These are phyloP conservation scores for Quercus lobata DNA, from an alignment of 331 rosid genomes.

Conservation along the genomic window DNA sequence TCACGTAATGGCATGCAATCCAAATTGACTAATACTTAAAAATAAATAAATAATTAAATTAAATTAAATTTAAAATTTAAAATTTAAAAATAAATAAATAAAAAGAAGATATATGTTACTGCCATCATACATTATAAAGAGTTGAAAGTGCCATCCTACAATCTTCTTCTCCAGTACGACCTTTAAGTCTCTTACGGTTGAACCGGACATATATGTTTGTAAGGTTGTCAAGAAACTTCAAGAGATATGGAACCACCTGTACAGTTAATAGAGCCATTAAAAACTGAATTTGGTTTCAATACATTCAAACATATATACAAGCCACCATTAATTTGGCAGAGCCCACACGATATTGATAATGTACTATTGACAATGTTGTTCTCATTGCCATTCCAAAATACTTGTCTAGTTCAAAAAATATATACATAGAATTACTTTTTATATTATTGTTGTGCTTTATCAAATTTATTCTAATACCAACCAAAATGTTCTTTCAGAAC, in stretches of 20 bases:
- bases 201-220: conserved; percentile 91
- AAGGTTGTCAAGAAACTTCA: conserved; percentile 89
- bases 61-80: too few species aligned
- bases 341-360: background rate
- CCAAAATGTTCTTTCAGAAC: background rate
- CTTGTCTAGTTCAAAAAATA: background rate
- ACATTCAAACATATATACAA: too few species aligned
- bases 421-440: background rate
- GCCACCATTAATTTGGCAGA: too few species aligned
- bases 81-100: background rate
- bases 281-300: background rate
- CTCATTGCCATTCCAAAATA: background rate
- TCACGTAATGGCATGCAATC: background rate
- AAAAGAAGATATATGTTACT: background rate
- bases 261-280: background rate
- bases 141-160: conserved; percentile 90
- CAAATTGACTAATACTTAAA: background rate
- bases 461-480: background rate
- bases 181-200: conserved; percentile 98
- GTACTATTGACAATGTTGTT: background rate
- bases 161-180: conserved; percentile 93
- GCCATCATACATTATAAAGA: conserved; percentile 69
- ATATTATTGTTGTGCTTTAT: background rate
- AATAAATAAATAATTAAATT: background rate
- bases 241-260: conserved; percentile 95